Conservation (phyloP, 176 grass and related monocot genomes). For the Pharus latifolius region DNA sequence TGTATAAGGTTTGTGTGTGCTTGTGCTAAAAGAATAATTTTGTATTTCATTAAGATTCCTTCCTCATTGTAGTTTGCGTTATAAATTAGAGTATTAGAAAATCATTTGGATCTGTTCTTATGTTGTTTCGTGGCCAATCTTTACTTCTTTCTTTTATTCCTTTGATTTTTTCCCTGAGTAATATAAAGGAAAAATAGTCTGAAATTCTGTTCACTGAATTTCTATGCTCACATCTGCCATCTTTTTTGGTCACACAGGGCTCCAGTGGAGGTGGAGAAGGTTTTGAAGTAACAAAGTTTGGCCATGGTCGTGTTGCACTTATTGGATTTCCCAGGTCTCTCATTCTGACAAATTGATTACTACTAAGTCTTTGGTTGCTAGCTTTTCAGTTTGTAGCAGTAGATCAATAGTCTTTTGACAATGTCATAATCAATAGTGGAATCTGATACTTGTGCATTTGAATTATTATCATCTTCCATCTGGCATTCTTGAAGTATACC, state of each 20-base stretch:
- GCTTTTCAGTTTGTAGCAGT: not conserved
- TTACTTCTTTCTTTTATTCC: not conserved
- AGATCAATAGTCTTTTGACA: not conserved
- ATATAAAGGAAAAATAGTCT: not conserved
- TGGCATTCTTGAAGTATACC: constrained; percentile 10
- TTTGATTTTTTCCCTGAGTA: not conserved
- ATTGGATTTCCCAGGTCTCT: constrained; percentile 97
- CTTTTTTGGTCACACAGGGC: constrained; percentile 46
- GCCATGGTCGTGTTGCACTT: constrained; percentile 92
- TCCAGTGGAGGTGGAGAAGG: constrained; percentile 82
- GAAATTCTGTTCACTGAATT: not conserved
- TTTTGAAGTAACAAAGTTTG: constrained; percentile 99
- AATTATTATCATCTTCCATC: not conserved
- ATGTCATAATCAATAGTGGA: not conserved
- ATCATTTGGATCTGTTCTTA: not conserved
- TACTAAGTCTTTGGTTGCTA: not conserved
- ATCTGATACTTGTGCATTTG: not conserved
- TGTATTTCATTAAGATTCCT: not conserved
- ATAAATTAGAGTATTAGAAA: not conserved
- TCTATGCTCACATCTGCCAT: not conserved
- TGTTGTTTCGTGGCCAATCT: not conserved
- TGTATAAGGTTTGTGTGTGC: not conserved
- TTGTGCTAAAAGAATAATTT: not conserved
- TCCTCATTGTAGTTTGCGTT: not conserved
- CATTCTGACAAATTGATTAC: not conserved